Conservation (phyloP, 2,329 filamentous ascomycete species). For the Chrysosphaeria jannelii region DNA sequence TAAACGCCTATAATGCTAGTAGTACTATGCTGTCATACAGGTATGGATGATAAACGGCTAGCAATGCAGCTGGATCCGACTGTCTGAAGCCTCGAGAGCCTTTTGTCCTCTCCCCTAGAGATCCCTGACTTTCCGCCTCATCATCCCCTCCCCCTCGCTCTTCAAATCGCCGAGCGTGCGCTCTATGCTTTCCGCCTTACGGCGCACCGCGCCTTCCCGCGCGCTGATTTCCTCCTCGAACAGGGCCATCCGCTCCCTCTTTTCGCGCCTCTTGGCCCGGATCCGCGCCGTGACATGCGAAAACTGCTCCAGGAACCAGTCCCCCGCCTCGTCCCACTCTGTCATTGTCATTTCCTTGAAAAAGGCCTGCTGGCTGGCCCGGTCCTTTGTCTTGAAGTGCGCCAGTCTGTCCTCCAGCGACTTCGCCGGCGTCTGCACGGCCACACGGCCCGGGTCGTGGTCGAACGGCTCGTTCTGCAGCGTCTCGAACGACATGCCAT, state of each 20-base stretch:
- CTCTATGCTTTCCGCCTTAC: constrained; percentile 21
- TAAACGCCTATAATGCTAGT: no score
- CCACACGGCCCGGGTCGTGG: constrained; percentile 19
- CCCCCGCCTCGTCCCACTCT: constrained; percentile 27
- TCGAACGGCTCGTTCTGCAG: constrained; percentile 23
- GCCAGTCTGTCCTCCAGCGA: constrained; percentile 16
- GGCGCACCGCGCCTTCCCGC: constrained; percentile 22
- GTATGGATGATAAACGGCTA: no score
- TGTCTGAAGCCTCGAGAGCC: no score
- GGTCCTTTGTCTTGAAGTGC: constrained; percentile 16
- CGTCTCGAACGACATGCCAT: constrained; percentile 19
- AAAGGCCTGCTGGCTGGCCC: constrained; percentile 14
- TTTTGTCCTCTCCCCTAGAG: no score
- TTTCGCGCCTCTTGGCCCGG: constrained; percentile 16
- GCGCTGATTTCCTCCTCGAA: constrained; percentile 25
- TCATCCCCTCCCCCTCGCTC: constrained; percentile 24
- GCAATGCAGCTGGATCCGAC: background rate
- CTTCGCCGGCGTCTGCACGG: constrained; percentile 9
- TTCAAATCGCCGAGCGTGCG: constrained; percentile 22
- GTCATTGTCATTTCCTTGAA: constrained; percentile 21
- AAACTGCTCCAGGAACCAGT: constrained; percentile 28
- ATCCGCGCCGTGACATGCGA: constrained; percentile 17
- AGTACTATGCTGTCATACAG: no score
- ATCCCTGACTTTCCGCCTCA: constrained; percentile 13
- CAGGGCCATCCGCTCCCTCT: constrained; percentile 16